Evolutionary conservation across 2,329 filamentous ascomycete species (phyloP), one percentile per base, ranked within the genome.

Genomic region (Cryphonectria carpinicola): DNA sequence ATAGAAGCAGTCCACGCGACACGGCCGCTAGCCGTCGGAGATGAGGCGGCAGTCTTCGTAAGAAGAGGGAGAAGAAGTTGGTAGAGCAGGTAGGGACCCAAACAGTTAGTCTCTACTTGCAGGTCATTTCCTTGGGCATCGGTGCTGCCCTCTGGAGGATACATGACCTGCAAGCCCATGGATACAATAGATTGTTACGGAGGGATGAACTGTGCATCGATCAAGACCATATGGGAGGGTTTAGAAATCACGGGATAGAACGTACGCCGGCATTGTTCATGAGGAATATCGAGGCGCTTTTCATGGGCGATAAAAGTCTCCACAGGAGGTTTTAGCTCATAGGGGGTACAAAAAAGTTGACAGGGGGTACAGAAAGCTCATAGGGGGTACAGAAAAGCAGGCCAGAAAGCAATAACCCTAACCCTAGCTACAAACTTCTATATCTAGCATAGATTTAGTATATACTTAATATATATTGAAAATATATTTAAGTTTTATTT

Each of bases 211-310:
- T 39, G 28, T 37, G 58, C 58, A 10, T 32, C 1, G 25, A 60
- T 35, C 10, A 3, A 8, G 5, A 56, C 13, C 22, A 22, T 52
- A 14, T 22, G 14, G 22, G 5, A 17, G 2, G 4, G 3, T 7
- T 60, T 60, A 28, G 22, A 28, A 6, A 13, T 25, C 74, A 73
- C 43, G 76, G 75, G 19, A 71, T 74, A 66, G 1, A 54, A 76
- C 73, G 76, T 75, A 63, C 43, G 3, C 69, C 65, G 10, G 69
- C 69, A 46, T 63, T 71, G 58, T 61, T 67, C 14, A 68, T 41
- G 5, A 71, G 66, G 1, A 65, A 65, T 65, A 35, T 71, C 69
- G 4, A 71, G 69, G 6, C 69, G 60, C 5, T 60, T 28, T n/a
- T 68, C 4, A 19, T 52, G 25, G 17, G 69, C 60, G 5, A 32